Evolutionary conservation across 2,329 filamentous ascomycete genomes (phyloP), one percentile per base, ranked within the genome.

Genomic region (Drechslerella dactyloides): DNA sequence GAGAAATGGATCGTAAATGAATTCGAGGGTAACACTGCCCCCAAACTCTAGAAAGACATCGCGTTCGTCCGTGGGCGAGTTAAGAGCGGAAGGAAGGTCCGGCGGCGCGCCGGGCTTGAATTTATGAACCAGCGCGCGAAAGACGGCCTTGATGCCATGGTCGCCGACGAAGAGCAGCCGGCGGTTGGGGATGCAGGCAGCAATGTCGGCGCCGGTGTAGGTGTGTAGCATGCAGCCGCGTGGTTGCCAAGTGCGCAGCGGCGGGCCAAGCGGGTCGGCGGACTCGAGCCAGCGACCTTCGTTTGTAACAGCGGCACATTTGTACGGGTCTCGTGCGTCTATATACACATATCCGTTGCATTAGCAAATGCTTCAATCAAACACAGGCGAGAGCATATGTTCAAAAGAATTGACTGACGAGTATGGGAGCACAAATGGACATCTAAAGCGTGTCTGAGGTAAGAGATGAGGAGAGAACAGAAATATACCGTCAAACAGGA

Each of bases 1-100:
- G 23, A 88, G 79, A 78, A 81, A 87, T 0, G 87, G 86, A 77
- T 89, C 86, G 85, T 85, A 89, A 10, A 87, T 77, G 73, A 87
- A 87, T 52, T 84, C 79, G 24, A 88, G 74, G 27, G 77, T 80
- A 1, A 85, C 80, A n/a, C 80, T 81, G 13, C 80, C 79, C 1
- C 80, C 80, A 13, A 15, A 13, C 13, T 42, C n/a, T 5, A 17
- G 13, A 17, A 42, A 13, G 37, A 42, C 4, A 79, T 77, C 62
- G 84, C 82, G 2, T 79, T 78, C 5, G 84, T 76, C 76, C 85
- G 80, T 15, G 77, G 76, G 72, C 84, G 83, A 60, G 82, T 82
- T 17, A 4, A 17, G 13, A 3, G 37, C 13, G 37, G 37, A 6
- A 13, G 37, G n/a, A 44, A 79, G 76, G 27, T 77, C 75, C 2